Evolutionary conservation across 1,284 basidiomycete genomes (phyloP), one percentile per base, ranked within the genome.

Genomic region (Pseudozyma pruni): DNA sequence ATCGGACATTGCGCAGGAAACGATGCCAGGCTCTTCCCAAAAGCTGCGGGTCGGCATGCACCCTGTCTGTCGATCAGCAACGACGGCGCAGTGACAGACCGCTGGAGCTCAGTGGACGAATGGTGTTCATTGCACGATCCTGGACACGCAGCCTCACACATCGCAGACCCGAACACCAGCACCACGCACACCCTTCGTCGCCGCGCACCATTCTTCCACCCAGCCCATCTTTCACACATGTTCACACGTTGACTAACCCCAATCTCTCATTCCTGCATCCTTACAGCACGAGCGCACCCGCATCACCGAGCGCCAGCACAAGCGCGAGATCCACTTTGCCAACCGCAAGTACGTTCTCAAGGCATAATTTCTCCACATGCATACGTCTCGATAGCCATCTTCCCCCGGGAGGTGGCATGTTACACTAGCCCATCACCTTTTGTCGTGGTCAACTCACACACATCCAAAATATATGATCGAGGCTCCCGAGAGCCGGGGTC

Each of bases 301-400:
- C 41, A 66, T 62, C 52, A 81, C 80, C 29, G 79, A 81, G 74
- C 77, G 80, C 52, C 66, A 81, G 74, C 76, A 79, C 76, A 82
- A 82, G 79, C 70, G 72, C 60, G 62, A 79, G 66, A 72, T 81
- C 53, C 80, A 82, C 79, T 82, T 82, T 61, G 76, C 74, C 61
- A 62, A 62, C 51, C 78, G 78, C 55, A 77, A 76, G 64, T 81
- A 69, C 63, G 78, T 81, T 48, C 72, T 81, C 63, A 81, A 81
- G 80, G 80, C 80, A 53, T 81, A 79, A 81, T 38, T 17, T 33
- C 37, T 32, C 17, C 20, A 19, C 25, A 17, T 37, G 32, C 20
- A 34, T 35, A 23, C 32, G 38, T 40, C 42, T 17, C 20, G 33
- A 34, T 23, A 8, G 16, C 23, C 14, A 37, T 34, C 20, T 22